Conservation (phyloP, 441 rosid genomes). For the Adansonia madagascariensis region DNA sequence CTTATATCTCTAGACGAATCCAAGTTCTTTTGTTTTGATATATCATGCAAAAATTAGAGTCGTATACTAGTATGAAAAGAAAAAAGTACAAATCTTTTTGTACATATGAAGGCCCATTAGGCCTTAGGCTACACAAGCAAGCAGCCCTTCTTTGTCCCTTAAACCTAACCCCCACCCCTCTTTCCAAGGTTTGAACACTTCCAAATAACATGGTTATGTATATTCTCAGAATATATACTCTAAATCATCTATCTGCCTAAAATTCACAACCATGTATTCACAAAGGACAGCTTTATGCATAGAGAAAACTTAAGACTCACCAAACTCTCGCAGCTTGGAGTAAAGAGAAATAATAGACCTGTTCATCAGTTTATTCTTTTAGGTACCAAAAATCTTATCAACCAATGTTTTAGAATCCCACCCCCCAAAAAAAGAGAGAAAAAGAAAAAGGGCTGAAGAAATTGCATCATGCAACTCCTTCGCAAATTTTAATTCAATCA, state of each 20-base stretch:
- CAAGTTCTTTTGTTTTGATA: not conserved
- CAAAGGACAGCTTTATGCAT: not conserved
- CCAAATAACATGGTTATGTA: constrained; percentile 2
- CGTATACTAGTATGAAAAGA: not conserved
- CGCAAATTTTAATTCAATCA: constrained; percentile 9
- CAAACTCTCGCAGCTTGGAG: too few relatives aligned
- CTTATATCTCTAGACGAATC: not conserved
- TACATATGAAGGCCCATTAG: not conserved
- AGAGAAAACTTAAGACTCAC: not conserved
- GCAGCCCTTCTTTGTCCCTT: not conserved
- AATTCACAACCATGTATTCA: not conserved
- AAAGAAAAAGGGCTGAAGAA: not conserved
- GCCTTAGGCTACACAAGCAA: not conserved
- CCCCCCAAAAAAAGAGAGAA: not conserved
- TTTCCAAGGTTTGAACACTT: constrained; percentile 9
- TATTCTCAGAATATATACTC: not conserved
- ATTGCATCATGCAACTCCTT: not conserved
- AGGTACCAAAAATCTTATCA: too few relatives aligned
- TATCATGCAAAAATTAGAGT: not conserved
- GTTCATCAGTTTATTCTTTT: too few relatives aligned
- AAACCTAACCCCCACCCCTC: not conserved
- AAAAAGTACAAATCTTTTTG: not conserved
- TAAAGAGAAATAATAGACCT: too few relatives aligned
- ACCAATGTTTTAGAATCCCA: too few relatives aligned
- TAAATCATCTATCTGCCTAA: not conserved